Evolutionary conservation across 176 grass and related monocot species (phyloP), one percentile per base, ranked within the genome.

Genomic region (Rhynchospora tenuis): DNA sequence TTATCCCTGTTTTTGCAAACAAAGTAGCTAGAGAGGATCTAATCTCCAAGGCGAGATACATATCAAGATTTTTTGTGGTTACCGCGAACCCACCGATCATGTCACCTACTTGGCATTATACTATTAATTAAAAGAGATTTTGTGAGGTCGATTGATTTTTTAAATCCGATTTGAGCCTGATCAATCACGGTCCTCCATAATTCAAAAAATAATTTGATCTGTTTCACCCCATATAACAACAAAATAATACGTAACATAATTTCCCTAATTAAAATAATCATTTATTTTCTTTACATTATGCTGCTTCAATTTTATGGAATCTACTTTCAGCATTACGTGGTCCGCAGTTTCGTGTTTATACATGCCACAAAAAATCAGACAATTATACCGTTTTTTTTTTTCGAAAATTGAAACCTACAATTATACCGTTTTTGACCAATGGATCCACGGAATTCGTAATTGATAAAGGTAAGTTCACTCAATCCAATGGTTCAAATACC

Each of bases 21-120:
- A 73, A 26, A 23, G 16, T 22, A 46, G n/a, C 43, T 14, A 24
- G 20, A 47, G 3, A 73, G 69, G 20, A 73, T 73, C 44, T 46
- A 72, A 73, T 73, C 69, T 73, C 69, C n/a, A 73, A 73, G 48
- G 44, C 24, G 44, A 50, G 69, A 73, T 73, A 47, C 48, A 48
- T 24, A 10, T 50, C 15, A 5, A 43, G 2, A 68, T 68, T 43
- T 17, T 38, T 1, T 68, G 65, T 17, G 65, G 16, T 15, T 14
- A 2, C 29, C 6, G 2, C 28, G 42, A 68, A 42, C 7, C 12
- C 38, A 17, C 65, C 6, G 19, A 68, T 68, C 17, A 17, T 43
- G 65, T 4, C 1, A 38, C 33, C 5, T 38, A 38, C 33, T 38
- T 38, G 33, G 33, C 33, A 38, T 38, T 38, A 4, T 38, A 38